phyloP scores from a whole-genome alignment of 495 filamentous ascomycete genomes.

The Chlorociboria aeruginascens region DNA sequence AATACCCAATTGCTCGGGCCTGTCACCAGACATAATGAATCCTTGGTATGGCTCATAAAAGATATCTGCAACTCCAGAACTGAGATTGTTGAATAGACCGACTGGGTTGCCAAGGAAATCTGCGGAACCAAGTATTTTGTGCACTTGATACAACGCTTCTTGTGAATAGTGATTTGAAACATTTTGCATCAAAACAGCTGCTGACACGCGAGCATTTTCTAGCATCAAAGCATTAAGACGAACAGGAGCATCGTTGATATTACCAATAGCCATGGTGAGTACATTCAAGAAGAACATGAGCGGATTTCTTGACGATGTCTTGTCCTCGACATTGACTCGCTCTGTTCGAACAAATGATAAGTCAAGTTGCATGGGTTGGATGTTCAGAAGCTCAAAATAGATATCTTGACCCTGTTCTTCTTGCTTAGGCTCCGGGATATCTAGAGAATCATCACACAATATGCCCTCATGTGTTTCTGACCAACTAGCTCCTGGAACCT shows the following conservation, averaged over 20 bases:
- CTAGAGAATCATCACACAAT: slow-evolving; percentile 78
- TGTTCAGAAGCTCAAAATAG: slow-evolving; percentile 92
- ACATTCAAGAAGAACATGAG: slow-evolving; percentile 98
- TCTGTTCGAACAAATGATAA: slow-evolving; percentile 95
- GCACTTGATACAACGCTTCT: slow-evolving; percentile 87
- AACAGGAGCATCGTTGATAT: slow-evolving; percentile 93
- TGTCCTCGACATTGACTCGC: slow-evolving; percentile 90
- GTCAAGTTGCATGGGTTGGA: slow-evolving; percentile 96
- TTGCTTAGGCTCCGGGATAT: slow-evolving; percentile 84
- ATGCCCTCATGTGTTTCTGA: slow-evolving; percentile 65
- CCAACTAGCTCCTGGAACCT: slow-evolving; percentile 90
- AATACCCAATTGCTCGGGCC: slow-evolving; percentile 83
- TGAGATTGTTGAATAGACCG: slow-evolving; percentile 95
- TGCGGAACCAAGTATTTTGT: slow-evolving; percentile 90
- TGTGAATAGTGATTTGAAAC: slow-evolving; percentile 91
- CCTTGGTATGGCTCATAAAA: slow-evolving; percentile 99
- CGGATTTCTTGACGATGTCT: slow-evolving; percentile 77
- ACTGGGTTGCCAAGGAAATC: slow-evolving; percentile 99
- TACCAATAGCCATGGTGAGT: slow-evolving; percentile 97
- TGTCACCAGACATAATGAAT: slow-evolving; percentile 78
- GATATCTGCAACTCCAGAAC: slow-evolving; percentile 90
- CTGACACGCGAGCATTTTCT: slow-evolving; percentile 88
- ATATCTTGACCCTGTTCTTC: slow-evolving; percentile 79
- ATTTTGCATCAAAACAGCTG: slow-evolving; percentile 69
- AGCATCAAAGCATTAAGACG: slow-evolving; percentile 87